Evolutionary conservation across 768 basidiomycete genomes (phyloP).

Genomic region (Russula dissimulans): DNA sequence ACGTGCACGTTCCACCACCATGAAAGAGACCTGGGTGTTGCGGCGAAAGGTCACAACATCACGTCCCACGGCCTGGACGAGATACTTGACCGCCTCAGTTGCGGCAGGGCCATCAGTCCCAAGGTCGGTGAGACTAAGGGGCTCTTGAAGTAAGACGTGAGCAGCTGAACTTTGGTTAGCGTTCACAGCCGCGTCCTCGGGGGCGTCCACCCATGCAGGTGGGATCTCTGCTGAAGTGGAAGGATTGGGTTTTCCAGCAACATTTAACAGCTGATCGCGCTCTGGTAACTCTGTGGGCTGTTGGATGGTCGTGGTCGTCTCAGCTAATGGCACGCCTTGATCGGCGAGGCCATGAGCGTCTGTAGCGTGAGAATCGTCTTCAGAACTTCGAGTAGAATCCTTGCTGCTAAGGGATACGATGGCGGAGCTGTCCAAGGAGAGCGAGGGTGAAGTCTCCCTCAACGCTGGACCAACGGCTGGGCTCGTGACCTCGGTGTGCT

Average conservation of each 20-base stretch:
- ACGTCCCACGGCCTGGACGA: constrained; percentile 13
- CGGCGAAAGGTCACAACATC: constrained; percentile 16
- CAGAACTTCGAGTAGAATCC: not conserved
- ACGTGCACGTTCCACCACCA: constrained; percentile 15
- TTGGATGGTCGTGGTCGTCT: not conserved
- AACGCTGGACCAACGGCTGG: not conserved
- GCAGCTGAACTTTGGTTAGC: not conserved
- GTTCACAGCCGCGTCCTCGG: not conserved
- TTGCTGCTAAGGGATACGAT: not conserved
- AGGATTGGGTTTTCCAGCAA: not conserved
- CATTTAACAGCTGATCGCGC: not conserved
- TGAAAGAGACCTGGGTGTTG: constrained; percentile 19
- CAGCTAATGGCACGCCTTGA: not conserved
- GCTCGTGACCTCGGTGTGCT: not conserved
- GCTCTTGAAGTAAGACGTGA: not conserved
- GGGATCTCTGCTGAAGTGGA: not conserved
- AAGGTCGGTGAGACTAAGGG: not conserved
- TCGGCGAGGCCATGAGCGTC: not conserved
- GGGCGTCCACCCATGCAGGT: not conserved
- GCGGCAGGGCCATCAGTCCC: not conserved
- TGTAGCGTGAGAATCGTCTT: not conserved
- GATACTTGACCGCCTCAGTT: constrained; percentile 17
- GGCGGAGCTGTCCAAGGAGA: not conserved
- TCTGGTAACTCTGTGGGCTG: not conserved
- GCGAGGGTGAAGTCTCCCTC: not conserved